Conservation (phyloP, 345 rosid genomes). For the Lenwebbia sp. region DNA sequence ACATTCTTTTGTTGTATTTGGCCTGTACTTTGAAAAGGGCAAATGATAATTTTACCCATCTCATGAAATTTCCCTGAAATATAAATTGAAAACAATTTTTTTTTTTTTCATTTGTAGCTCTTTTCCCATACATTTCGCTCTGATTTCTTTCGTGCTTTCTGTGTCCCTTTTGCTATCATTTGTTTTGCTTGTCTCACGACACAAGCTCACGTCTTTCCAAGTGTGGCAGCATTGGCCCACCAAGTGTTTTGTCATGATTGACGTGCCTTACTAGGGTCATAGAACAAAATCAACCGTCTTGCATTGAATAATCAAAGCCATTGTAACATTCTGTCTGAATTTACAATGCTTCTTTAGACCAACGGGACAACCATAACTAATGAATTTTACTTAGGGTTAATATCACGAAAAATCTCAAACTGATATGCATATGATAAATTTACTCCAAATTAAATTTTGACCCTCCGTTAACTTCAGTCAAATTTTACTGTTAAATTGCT, state of each 20-base stretch:
- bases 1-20: background rate
- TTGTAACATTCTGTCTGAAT: background rate
- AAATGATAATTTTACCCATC: background rate
- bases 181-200: background rate
- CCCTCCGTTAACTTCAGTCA: no score
- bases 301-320: background rate
- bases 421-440: no score
- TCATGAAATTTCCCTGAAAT: background rate
- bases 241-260: background rate
- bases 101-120: background rate
- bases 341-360: background rate
- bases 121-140: background rate
- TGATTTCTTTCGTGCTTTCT: background rate
- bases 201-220: background rate
- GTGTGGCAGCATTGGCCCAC: background rate
- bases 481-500: no score
- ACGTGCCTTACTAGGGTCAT: background rate
- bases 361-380: background rate
- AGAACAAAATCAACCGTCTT: background rate
- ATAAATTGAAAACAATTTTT: background rate
- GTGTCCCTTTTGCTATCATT: background rate
- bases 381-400: background rate
- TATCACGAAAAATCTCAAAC: no score
- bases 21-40: background rate
- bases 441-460: no score